Base-by-base conservation (phyloP, 106 monocot species). In the Dioscorea alata region DNA sequence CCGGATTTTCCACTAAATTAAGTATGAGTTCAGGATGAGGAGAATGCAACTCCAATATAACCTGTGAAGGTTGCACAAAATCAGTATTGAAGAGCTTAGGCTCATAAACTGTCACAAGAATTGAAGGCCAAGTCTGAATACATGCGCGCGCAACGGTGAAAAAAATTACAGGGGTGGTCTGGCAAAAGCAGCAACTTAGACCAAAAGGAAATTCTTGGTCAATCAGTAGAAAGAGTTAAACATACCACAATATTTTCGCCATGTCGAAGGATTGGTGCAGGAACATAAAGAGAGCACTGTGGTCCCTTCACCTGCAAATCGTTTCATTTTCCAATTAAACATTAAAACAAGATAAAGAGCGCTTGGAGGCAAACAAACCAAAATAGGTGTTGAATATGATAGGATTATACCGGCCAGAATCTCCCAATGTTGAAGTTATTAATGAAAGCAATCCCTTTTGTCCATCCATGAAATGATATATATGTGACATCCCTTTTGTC, bases 351-450 rank as follows among this genome's bases (percentile, higher is more conserved):
- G 28, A 1, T 1, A 28, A 28, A 28, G 28, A 28, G 28, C 28
- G 3, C 28, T 28, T 28, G 28, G 3, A 28, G 1, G 28, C 3
- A 28, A 28, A 28, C 28, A 28, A 28, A 28, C 1, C 3, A 28
- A 28, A 28, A 28, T 28, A 28, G 28, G 28, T 28, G 28, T 28
- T 28, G 28, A 28, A 28, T 17, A 28, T 17, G 16, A 34, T 21
- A 48, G 21, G 13, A 19, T 21, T 21, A 13, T 93, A 99, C 97
- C 71, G 97, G 84, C 92, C 97, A 99, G 60, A 81, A 99, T 85
- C 97, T 84, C 75, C 97, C 97, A 49, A 99, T 74, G 67, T 99
- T 99, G 81, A 99, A 99, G 75, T 90, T 76, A 56, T 99, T 99
- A 21, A 99, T 79, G 80, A 99, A 92, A 73, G 85, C 92, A 75